Evolutionary conservation across 2,329 filamentous ascomycete species (phyloP).

Genomic region (Botrytis aclada): DNA sequence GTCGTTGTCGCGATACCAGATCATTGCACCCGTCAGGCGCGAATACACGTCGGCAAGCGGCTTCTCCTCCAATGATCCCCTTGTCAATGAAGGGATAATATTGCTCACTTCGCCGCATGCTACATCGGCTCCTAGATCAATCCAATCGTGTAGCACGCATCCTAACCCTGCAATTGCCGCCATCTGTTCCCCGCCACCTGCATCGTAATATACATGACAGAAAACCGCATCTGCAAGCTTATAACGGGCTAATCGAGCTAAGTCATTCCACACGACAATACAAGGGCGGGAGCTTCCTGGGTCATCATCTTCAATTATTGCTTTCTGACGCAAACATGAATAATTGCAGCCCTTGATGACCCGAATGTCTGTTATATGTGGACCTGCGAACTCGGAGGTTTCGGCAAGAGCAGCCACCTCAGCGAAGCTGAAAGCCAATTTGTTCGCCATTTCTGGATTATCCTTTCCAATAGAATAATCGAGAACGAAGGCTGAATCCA

Average conservation of each 20-base stretch:
- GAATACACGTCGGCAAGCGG: conserved; percentile 2
- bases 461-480: conserved; percentile 14
- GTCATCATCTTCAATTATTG: neutral
- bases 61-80: conserved; percentile 3
- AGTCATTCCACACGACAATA: neutral
- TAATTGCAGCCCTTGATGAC: conserved; percentile 8
- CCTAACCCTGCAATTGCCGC: neutral
- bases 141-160: neutral
- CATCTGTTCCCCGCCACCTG: neutral
- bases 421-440: neutral
- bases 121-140: conserved; percentile 5
- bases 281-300: neutral
- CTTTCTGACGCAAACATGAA: conserved; percentile 10
- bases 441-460: neutral
- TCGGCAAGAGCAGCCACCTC: conserved; percentile 1
- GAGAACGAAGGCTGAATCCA: neutral
- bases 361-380: conserved; percentile 6
- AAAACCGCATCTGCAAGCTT: conserved; percentile 5
- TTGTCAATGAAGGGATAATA: neutral
- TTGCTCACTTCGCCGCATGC: conserved; percentile 1
- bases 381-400: neutral
- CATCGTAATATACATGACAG: conserved; percentile 8
- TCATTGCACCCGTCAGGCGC: neutral
- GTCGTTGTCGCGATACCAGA: conserved; percentile 14
- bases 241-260: conserved; percentile 1